Evolutionary conservation across 768 basidiomycete species (phyloP), one percentile per base, ranked within the genome.

Genomic region (Serendipita sp.): DNA sequence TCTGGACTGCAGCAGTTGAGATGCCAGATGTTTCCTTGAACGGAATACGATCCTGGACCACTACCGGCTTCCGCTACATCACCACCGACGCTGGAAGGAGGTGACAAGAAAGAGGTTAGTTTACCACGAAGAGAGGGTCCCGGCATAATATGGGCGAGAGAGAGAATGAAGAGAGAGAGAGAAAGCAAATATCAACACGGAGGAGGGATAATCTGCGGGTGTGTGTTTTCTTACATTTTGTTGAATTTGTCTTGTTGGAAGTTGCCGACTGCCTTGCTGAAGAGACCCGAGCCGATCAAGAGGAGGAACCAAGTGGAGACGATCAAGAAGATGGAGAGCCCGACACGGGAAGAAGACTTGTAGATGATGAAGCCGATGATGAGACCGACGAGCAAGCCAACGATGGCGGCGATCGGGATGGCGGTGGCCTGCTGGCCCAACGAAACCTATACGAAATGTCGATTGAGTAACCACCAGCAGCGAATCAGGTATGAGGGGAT

Each of bases 251-350:
- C 76, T 67, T 75, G 72, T 71, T 97, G 74, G 75, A 91, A 91
- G 34, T 79, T 74, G 67, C 84, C 82, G 22, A 90, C 77, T 2
- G 85, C 78, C 72, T 82, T 88, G 67, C 85, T 86, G 76, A 95
- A 92, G 28, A 99, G 80, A 16, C 95, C 95, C 0, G 95, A 86
- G 28, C 95, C 95, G 72, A 99, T 90, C 68, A 98, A 83, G 66
- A 97, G 80, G 51, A 98, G 76, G 66, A 98, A 74, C 76, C 90
- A 90, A 60, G 95, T 95, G 78, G 96, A 98, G 60, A 83, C 77
- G 68, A 97, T 75, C 61, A 99, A 80, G 84, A 98, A 98, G 66
- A 92, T 74, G 34, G 81, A 84, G 34, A 97, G 76, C 1, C 86
- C 84, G 2, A 83, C 77, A 61, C 86, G 81, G 64, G 81, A 84